These are phyloP conservation scores for Leptodermis oblonga DNA, from an alignment of 257 asterid species.

Conservation along the genomic window DNA sequence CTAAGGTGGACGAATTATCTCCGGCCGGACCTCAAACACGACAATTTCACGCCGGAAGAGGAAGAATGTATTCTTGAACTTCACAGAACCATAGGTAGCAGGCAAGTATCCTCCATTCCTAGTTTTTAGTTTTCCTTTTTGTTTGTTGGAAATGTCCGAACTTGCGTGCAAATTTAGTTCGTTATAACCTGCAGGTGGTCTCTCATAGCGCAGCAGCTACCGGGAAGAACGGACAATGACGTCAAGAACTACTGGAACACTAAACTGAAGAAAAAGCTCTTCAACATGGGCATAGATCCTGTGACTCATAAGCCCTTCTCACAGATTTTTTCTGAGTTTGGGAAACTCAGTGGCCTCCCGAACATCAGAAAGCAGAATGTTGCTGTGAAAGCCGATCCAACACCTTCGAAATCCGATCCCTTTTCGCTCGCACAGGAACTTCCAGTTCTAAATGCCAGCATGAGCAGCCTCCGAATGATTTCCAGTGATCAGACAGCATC, in stretches of 20 bases:
- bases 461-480: not conserved
- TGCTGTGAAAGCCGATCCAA: slow-evolving; percentile 20
- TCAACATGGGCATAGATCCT: slow-evolving; percentile 89
- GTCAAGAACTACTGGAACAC: slow-evolving; percentile 99
- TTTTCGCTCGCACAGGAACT: slow-evolving; percentile 12
- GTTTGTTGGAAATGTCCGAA: not conserved
- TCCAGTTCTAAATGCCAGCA: not conserved
- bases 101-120: slow-evolving; percentile 34
- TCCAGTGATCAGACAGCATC: slow-evolving; percentile 11
- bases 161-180: not conserved
- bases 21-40: slow-evolving; percentile 90
- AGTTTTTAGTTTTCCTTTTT: not conserved
- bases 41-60: slow-evolving; percentile 75
- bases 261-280: slow-evolving; percentile 81
- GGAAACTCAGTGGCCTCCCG: slow-evolving; percentile 55
- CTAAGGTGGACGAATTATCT: slow-evolving; percentile 93
- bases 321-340: slow-evolving; percentile 69
- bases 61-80: slow-evolving; percentile 87
- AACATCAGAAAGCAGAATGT: slow-evolving; percentile 31
- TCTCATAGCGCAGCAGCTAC: slow-evolving; percentile 67
- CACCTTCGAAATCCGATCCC: slow-evolving; percentile 15
- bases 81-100: slow-evolving; percentile 85
- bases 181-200: slow-evolving; percentile 73
- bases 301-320: slow-evolving; percentile 95
- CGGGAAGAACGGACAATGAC: slow-evolving; percentile 94